Evolutionary conservation across 2,329 filamentous ascomycete species (phyloP), one percentile per base, ranked within the genome.

Genomic region (Ascochyta fabae): DNA sequence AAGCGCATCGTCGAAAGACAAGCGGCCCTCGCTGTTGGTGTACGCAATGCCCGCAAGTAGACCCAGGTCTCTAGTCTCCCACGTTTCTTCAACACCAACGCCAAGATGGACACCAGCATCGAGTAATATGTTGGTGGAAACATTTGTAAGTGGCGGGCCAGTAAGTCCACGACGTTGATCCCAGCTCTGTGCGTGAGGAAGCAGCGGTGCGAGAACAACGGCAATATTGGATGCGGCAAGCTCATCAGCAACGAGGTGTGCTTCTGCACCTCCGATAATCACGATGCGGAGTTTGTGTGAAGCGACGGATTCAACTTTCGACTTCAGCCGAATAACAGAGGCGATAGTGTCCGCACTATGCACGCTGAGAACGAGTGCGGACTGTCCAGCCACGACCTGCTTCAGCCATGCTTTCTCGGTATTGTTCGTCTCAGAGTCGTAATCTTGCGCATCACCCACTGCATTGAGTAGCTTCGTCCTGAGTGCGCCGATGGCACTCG

Each of bases 271-370:
- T 58, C 87, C 87, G 22, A 87, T 71, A 45, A 90, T 79, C 48
- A 83, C 79, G 8, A 89, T 54, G n/a, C 76, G 80, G 33, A 89
- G 77, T 7, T 60, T 64, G 7, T 49, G 34, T 7, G 53, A 23
- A 33, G 59, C 51, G 7, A 48, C 58, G 0, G 68, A 60, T 45
- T 89, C 86, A 8, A 89, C 77, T 3, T 81, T 78, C 4, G 72
- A 65, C 73, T 89, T 89, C 59, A 89, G 74, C 23, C 78, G 77
- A n/a, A 90, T 77, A 1, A 86, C 70, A 0, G 84, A 75, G 2
- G 85, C 83, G 56, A 89, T 88, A 19, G 80, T 79, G 63, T 89
- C 87, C 6, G 86, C 87, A 56, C 83, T 86, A 65, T 89, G 83
- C 10, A 83, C 83, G 0, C 81, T 85, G 10, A 89, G 67, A 4